Evolutionary conservation across 2,329 filamentous ascomycete species (phyloP), one percentile per base, ranked within the genome.

Genomic region (Harringtonia lauricola): DNA sequence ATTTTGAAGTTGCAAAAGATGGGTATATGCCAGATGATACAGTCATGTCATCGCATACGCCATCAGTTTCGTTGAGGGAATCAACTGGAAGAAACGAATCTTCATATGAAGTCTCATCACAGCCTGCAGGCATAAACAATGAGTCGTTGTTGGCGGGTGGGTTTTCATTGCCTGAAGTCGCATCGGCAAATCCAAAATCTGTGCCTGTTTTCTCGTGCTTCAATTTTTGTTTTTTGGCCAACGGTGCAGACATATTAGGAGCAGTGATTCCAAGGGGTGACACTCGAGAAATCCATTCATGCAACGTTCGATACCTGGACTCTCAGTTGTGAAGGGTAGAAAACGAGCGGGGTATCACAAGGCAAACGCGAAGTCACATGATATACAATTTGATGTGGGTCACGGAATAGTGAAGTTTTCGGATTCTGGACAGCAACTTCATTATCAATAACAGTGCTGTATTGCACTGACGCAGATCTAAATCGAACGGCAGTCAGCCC

Each of bases 51-150:
- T 22, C 26, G 15, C 28, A 35, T 12, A 4, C 21, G 10, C 19
- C 26, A 36, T 36, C 17, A 39, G 9, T 52, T 44, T 48, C 39
- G 8, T 46, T 51, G 14, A 52, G 50, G 3, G 37, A 41, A 15
- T 42, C 39, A n/a, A 45, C 28, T 14, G 39, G 24, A 5, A 31
- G 39, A 30, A 43, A 22, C 3, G 41, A 34, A 3, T 44, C 41
- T 36, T 38, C 33, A 22, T 40, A 39, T 3, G 40, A 26, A 26
- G 24, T 12, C 21, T 30, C 41, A 2, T 31, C 28, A 29, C 33
- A 41, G 33, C 15, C 22, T 26, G 33, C 41, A 28, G 15, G 14
- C 9, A 33, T 22, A 9, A 40, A 36, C 19, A 22, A 22, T n/a
- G 26, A 24, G n/a, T 43, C 41, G 9, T 36, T 28, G 8, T 38